Conservation (phyloP, 2,329 filamentous ascomycete species). For the Aspergillus hiratsukae region DNA sequence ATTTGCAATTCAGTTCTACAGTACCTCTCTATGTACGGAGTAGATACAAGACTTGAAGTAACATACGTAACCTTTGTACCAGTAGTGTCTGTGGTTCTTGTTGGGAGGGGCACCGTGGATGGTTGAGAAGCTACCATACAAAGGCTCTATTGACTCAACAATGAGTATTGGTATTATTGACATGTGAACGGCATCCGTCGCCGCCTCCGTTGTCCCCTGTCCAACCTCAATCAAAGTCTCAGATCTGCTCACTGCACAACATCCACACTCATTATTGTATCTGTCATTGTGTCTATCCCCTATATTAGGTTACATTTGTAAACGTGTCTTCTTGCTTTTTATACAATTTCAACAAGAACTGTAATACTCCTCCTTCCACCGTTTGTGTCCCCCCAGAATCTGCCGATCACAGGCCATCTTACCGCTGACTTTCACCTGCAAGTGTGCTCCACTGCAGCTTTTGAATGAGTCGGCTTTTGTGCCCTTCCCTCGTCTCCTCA, state of each 20-base stretch:
- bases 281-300: not conserved
- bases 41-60: not conserved
- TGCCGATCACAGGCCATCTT: not conserved
- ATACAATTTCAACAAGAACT: not conserved
- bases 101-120: not conserved
- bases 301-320: not conserved
- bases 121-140: not conserved
- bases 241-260: not conserved
- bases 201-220: not conserved
- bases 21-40: not conserved
- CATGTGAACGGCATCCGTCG: not conserved
- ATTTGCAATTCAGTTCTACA: not conserved
- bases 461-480: not conserved
- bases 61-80: not conserved
- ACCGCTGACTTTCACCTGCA: not conserved
- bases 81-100: not conserved
- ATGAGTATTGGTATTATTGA: not conserved
- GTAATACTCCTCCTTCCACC: not conserved
- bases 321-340: not conserved
- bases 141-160: not conserved
- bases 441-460: not conserved
- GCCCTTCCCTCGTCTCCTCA: not conserved
- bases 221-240: not conserved
- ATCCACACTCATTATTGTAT: not conserved
- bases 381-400: not conserved